A percentile compares a stretch with the other conserved stretches of the same genome.
These are phyloP conservation scores for Salisapilia sapeloensis DNA, from an alignment of 352 stramenopile genomes.

Conservation along the genomic window DNA sequence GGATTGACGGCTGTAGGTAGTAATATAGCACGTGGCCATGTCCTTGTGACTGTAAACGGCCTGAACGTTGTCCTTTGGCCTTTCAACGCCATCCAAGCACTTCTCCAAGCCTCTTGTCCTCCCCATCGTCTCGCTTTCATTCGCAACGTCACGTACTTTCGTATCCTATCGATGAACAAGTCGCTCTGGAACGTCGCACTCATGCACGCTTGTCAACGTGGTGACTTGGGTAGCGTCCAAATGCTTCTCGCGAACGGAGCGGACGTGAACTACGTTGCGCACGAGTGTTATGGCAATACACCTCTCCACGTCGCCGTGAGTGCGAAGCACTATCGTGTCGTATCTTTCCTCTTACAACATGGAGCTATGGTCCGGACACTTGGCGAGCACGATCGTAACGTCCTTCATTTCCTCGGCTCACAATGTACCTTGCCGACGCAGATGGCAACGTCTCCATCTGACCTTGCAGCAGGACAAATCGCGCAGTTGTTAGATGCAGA, in stretches of 20 bases:
- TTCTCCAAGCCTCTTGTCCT: constrained; percentile 46
- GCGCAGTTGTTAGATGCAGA: constrained; percentile 21
- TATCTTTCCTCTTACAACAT: constrained; percentile 77
- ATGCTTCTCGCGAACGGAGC: constrained; percentile 77
- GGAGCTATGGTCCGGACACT: constrained; percentile 63
- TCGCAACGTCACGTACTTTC: constrained; percentile 70
- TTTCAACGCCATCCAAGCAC: constrained; percentile 40
- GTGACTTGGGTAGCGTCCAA: constrained; percentile 70
- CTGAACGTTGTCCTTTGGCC: constrained; percentile 80
- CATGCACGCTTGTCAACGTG: constrained; percentile 70
- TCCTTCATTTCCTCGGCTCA: constrained; percentile 61
- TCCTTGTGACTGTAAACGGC: constrained; percentile 73
- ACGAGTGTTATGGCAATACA: constrained; percentile 64
- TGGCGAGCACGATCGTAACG: constrained; percentile 45
- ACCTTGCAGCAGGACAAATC: constrained; percentile 5
- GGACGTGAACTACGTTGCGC: constrained; percentile 77
- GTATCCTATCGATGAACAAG: constrained; percentile 77
- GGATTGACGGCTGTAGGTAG: constrained; percentile 50
- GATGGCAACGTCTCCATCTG: constrained; percentile 10
- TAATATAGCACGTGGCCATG: constrained; percentile 55
- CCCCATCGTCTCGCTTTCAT: constrained; percentile 75
- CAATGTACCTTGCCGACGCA: constrained; percentile 46
- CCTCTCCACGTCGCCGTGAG: constrained; percentile 70
- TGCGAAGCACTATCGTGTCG: constrained; percentile 66
- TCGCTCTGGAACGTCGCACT: constrained; percentile 81